Percentiles rank a stretch among this genome's conserved stretches.
Evolutionary conservation across 2,329 filamentous ascomycete genomes (phyloP).

Genomic region (Xylaria hypoxylon): DNA sequence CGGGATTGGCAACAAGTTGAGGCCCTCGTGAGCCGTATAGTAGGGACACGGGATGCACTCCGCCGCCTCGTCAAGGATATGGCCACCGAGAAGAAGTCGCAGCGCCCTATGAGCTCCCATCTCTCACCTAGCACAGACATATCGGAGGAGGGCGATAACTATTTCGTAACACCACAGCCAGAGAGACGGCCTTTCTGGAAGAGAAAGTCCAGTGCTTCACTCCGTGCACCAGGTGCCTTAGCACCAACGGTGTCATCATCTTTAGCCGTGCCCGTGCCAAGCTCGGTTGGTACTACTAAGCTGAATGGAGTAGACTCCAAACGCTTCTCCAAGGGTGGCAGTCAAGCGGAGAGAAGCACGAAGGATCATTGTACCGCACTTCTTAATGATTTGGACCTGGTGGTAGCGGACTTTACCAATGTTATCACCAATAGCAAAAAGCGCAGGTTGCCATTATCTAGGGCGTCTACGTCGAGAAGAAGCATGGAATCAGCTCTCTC

Average conservation of each 20-base stretch:
- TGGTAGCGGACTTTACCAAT: slow-evolving; percentile 83
- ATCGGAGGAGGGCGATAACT: slow-evolving; percentile 66
- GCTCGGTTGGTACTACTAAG: slow-evolving; percentile 50
- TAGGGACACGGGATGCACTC: slow-evolving; percentile 88
- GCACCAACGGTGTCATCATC: slow-evolving; percentile 56
- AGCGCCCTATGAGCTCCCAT: slow-evolving; percentile 53
- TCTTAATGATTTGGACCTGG: slow-evolving; percentile 85
- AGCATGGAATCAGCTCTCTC: slow-evolving; percentile 85
- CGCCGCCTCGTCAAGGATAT: slow-evolving; percentile 88
- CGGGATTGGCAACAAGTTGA: slow-evolving; percentile 90
- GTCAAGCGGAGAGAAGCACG: slow-evolving; percentile 71
- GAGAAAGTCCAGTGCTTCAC: slow-evolving; percentile 76
- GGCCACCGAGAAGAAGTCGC: slow-evolving; percentile 68
- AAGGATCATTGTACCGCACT: slow-evolving; percentile 87
- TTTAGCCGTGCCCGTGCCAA: slow-evolving; percentile 58
- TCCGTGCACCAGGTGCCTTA: slow-evolving; percentile 56
- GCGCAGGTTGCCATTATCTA: slow-evolving; percentile 70
- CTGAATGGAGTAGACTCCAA: slow-evolving; percentile 50
- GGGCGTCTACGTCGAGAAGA: slow-evolving; percentile 63
- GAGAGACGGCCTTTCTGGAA: slow-evolving; percentile 91
- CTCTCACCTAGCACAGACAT: slow-evolving; percentile 57
- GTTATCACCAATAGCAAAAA: slow-evolving; percentile 84
- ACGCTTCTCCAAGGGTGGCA: slow-evolving; percentile 53
- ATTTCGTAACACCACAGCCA: slow-evolving; percentile 58
- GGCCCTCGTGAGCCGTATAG: slow-evolving; percentile 83